These are phyloP conservation scores for Solanum chaucha DNA, from an alignment of 257 asterid species.

Conservation along the genomic window DNA sequence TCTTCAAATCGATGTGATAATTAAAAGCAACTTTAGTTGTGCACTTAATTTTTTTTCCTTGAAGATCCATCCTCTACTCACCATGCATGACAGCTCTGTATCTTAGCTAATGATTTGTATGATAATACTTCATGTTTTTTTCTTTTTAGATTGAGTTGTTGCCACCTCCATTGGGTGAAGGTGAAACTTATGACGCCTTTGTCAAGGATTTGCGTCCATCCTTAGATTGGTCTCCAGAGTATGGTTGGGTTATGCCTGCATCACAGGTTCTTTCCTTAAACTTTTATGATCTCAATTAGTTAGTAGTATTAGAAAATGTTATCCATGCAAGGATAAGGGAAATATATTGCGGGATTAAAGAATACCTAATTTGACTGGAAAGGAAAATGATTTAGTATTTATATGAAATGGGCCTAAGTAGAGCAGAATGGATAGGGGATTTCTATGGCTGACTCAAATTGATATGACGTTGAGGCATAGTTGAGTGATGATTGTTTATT, in stretches of 20 bases:
- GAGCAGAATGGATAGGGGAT: background rate
- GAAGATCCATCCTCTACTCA: background rate
- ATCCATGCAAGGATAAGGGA: background rate
- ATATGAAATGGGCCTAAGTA: background rate
- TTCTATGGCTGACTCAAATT: background rate
- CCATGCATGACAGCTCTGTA: background rate
- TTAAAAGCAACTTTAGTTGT: background rate
- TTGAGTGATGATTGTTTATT: background rate
- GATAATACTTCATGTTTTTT: background rate
- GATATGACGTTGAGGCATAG: background rate
- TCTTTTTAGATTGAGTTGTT: conserved; percentile 45
- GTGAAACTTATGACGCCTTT: conserved; percentile 26
- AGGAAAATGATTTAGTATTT: background rate
- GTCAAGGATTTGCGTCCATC: conserved; percentile 71
- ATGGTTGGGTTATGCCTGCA: conserved; percentile 58
- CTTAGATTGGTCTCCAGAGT: conserved; percentile 62
- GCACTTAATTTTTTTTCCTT: background rate
- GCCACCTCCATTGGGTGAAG: conserved; percentile 63
- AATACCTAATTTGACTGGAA: background rate
- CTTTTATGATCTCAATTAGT: background rate
- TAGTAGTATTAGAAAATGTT: background rate
- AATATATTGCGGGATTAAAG: background rate
- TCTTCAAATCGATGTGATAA: background rate
- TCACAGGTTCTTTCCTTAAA: conserved; percentile 29
- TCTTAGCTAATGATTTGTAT: background rate